Conservation (phyloP, 225 moss, liverwort and hornwort genomes). For the Takakia lepidozioides region DNA sequence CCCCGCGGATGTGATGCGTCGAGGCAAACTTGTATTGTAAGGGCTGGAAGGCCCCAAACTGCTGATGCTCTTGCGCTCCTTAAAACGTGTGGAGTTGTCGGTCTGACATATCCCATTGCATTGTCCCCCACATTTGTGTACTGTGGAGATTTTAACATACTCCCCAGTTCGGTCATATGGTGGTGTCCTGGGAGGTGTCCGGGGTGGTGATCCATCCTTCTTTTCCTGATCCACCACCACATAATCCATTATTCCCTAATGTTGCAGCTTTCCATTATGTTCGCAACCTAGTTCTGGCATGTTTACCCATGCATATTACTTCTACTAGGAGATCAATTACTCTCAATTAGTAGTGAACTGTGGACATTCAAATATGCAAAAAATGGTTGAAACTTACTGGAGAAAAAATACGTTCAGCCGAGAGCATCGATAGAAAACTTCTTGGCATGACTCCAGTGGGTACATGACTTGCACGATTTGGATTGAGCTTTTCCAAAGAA, state of each 20-base stretch:
- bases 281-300: not conserved
- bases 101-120: not conserved
- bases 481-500: constrained; percentile 57
- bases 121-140: constrained; percentile 11
- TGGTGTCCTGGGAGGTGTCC: constrained; percentile 42
- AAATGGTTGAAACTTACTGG: constrained; percentile 27
- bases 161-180: constrained; percentile 8
- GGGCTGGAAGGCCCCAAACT: constrained; percentile 19
- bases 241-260: too few relatives aligned
- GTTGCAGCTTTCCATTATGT: too few relatives aligned
- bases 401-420: constrained; percentile 67
- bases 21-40: constrained; percentile 20
- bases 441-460: constrained; percentile 76
- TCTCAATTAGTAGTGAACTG: not conserved
- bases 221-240: constrained; percentile 34
- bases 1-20: constrained; percentile 29
- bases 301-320: too few relatives aligned
- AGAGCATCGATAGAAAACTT: constrained; percentile 72
- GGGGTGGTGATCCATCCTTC: constrained; percentile 39
- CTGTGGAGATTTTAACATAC: constrained; percentile 7
- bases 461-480: constrained; percentile 47
- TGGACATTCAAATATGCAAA: not conserved
- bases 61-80: constrained; percentile 25
- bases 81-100: constrained; percentile 1
- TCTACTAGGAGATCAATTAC: not conserved